Evolutionary conservation across 225 moss, liverwort and hornwort species (phyloP), one percentile per base, ranked within the genome.

Genomic region (Climacium dendroides): DNA sequence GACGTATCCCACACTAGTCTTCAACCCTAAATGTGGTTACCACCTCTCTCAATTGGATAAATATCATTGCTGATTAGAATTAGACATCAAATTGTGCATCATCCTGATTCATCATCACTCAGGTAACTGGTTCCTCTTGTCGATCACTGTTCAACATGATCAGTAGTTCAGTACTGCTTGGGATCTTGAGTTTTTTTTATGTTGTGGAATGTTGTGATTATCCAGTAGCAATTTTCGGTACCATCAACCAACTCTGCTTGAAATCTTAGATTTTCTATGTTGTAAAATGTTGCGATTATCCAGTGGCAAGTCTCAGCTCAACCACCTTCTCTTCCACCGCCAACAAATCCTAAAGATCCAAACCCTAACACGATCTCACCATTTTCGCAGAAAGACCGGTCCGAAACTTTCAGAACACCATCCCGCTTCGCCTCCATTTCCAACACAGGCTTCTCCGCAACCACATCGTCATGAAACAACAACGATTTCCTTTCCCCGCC

Each of bases 401-500:
- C 88, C 26, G 85, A 92, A 67, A 94, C 74, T 72, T 94, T 94
- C 29, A 92, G 54, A 32, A 91, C 67, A 29, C 92, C 90, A 20
- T 75, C 88, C 3, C 13, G 66, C 48, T 66, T 82, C 4, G 69
- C 58, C 37, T 89, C 80, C 77, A 87, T 18, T 35, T 64, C 76
- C 43, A 85, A 28, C 15, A 19, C 39, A 6, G 89, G 64, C 34
- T 82, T 87, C 80, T 89, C 82, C 19, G 78, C 63, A 41, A 45
- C 78, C 11, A 43, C 71, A 10, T 79, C 79, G 23, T 74, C 80
- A 32, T 43, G 74, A 73, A 74, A 52, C 50, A 80, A 59, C 34
- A 55, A 58, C 32, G 30, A 11, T 24, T 64, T 81, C 64, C 66
- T n/a, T 7, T 67, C 23, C 29, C 34, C 50, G 24, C 8, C 82